Percentiles rank a stretch among this genome's conserved stretches.
These are phyloP conservation scores for Paraphoma sp. DNA, from an alignment of 2,329 filamentous ascomycete species.

Conservation along the genomic window DNA sequence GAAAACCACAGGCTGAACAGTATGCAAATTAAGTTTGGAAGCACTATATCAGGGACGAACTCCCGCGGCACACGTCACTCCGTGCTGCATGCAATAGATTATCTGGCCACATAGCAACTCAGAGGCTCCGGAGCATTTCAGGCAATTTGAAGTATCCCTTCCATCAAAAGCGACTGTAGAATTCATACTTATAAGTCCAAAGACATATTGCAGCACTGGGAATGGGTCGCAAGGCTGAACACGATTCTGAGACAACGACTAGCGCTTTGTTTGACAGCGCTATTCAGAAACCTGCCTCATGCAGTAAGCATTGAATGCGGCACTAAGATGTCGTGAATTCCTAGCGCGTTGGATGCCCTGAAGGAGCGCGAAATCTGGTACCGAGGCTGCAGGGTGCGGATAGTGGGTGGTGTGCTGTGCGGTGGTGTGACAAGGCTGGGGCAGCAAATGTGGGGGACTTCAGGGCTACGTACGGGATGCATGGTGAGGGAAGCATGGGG, in stretches of 20 bases:
- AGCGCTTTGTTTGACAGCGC: not conserved
- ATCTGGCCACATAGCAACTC: not conserved
- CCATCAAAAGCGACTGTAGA: no score
- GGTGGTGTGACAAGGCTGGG: no score
- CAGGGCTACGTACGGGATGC: no score
- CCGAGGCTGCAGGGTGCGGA: not conserved
- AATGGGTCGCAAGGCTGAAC: no score
- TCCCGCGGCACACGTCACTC: not conserved
- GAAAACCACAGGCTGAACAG: not conserved
- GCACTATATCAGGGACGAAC: not conserved
- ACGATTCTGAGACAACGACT: not conserved
- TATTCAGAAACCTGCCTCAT: constrained; percentile 5
- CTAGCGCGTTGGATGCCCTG: constrained; percentile 5
- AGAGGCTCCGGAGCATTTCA: not conserved
- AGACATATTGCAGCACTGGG: no score
- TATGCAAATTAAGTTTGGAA: not conserved
- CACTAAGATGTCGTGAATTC: constrained; percentile 19
- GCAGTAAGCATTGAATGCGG: constrained; percentile 13
- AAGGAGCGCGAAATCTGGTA: not conserved
- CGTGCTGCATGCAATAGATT: not conserved
- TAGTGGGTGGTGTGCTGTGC: not conserved
- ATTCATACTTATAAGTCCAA: no score
- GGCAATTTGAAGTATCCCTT: no score
- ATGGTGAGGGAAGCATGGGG: no score
- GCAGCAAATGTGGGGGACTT: no score